These are phyloP conservation scores for Biscogniauxia marginata DNA, from an alignment of 2,329 filamentous ascomycete genomes.

Conservation along the genomic window DNA sequence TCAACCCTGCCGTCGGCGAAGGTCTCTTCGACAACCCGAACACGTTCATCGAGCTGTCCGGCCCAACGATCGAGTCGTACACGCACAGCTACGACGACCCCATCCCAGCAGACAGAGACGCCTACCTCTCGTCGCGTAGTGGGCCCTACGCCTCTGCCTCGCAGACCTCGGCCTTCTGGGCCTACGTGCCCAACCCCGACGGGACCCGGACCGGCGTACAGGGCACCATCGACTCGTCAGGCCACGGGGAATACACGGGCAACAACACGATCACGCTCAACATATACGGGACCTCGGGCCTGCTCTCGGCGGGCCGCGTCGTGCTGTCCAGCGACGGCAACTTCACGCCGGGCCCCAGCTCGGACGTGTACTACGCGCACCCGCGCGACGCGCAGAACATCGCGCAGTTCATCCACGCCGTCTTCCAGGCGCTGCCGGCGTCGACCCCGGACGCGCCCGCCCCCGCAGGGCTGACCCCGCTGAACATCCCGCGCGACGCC, in stretches of 20 bases:
- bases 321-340: slow-evolving; percentile 39
- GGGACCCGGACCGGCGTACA: slow-evolving; percentile 46
- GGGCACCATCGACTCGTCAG: slow-evolving; percentile 51
- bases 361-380: slow-evolving; percentile 46
- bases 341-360: slow-evolving; percentile 41
- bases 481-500: slow-evolving; percentile 47
- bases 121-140: slow-evolving; percentile 47
- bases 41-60: slow-evolving; percentile 49
- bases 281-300: slow-evolving; percentile 55
- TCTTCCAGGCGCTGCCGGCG: slow-evolving; percentile 44
- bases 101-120: slow-evolving; percentile 37
- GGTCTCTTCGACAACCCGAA: slow-evolving; percentile 57
- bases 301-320: slow-evolving; percentile 48
- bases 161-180: slow-evolving; percentile 54
- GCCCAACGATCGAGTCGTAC: slow-evolving; percentile 45
- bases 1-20: slow-evolving; percentile 47
- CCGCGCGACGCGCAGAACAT: slow-evolving; percentile 48
- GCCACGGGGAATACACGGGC: slow-evolving; percentile 38
- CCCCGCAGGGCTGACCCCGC: slow-evolving; percentile 40
- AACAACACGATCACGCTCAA: slow-evolving; percentile 54
- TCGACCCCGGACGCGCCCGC: slow-evolving; percentile 31
- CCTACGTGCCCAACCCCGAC: slow-evolving; percentile 41
- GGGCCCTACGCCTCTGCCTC: slow-evolving; percentile 54
- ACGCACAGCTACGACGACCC: slow-evolving; percentile 46
- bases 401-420: slow-evolving; percentile 47